Evolutionary conservation across 2,329 filamentous ascomycete genomes (phyloP).

Genomic region (Fusarium albidum): DNA sequence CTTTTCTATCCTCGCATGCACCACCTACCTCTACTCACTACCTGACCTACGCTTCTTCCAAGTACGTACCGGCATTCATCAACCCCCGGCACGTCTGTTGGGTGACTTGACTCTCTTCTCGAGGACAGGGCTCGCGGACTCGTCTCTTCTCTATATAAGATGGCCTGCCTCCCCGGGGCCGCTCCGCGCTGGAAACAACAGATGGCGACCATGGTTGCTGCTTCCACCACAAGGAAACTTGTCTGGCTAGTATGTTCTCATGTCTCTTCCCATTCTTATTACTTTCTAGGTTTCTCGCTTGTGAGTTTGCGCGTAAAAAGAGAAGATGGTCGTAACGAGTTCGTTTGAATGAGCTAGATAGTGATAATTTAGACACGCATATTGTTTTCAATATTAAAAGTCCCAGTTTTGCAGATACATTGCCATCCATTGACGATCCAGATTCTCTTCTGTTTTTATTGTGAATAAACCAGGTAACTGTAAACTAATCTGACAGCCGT

Average conservation of each 20-base stretch:
- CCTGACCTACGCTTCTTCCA: conserved; percentile 29
- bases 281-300: conserved; percentile 25
- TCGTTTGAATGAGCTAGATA: conserved; percentile 14
- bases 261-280: conserved; percentile 26
- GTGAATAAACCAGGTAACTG: conserved; percentile 10
- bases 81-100: conserved; percentile 34
- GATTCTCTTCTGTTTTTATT: conserved; percentile 16
- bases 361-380: not conserved
- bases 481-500: conserved; percentile 36
- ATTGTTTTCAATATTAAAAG: no score
- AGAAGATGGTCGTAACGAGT: conserved; percentile 12
- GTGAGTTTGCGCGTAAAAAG: conserved; percentile 29
- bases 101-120: conserved; percentile 41
- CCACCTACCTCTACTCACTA: not conserved
- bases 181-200: conserved; percentile 28
- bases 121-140: conserved; percentile 40
- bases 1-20: conserved; percentile 13
- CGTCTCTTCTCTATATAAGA: no score
- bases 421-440: conserved; percentile 22
- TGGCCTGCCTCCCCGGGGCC: conserved; percentile 25
- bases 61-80: conserved; percentile 42
- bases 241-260: conserved; percentile 39
- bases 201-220: conserved; percentile 30
- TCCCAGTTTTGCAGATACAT: not conserved
- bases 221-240: conserved; percentile 15